Conservation (phyloP, 2,329 filamentous ascomycete species). For the Pseudopyrenochaeta lycopersici region DNA sequence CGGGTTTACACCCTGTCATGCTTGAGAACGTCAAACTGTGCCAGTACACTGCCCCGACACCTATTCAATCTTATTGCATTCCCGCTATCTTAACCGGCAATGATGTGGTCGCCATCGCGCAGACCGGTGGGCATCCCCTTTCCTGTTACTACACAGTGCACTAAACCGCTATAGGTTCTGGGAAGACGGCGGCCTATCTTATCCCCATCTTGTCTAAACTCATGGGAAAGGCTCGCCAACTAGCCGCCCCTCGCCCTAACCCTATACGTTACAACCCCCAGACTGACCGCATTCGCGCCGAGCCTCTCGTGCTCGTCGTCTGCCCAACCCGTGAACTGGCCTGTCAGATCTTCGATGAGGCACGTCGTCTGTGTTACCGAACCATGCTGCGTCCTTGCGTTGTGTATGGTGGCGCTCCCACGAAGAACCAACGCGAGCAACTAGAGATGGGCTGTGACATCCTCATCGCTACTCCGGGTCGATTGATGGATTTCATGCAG, state of each 20-base stretch:
- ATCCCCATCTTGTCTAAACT: slow-evolving; percentile 88
- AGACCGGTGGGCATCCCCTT: slow-evolving; percentile 76
- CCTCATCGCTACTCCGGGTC: slow-evolving; percentile 86
- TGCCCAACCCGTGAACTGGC: slow-evolving; percentile 89
- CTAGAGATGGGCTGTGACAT: slow-evolving; percentile 87
- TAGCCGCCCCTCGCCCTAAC: slow-evolving; percentile 80
- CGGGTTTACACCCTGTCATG: slow-evolving; percentile 87
- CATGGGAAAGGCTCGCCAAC: slow-evolving; percentile 94
- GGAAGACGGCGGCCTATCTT: slow-evolving; percentile 93
- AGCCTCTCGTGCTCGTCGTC: slow-evolving; percentile 87
- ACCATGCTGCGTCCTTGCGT: slow-evolving; percentile 94
- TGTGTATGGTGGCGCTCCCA: slow-evolving; percentile 83
- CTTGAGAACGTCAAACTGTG: slow-evolving; percentile 77
- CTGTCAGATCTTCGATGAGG: slow-evolving; percentile 94
- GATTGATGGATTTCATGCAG: slow-evolving; percentile 83
- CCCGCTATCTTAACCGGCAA: slow-evolving; percentile 79
- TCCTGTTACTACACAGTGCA: slow-evolving; percentile 1
- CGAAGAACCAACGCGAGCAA: slow-evolving; percentile 74
- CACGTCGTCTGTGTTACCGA: slow-evolving; percentile 90
- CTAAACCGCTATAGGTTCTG: slow-evolving; percentile 72
- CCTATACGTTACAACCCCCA: slow-evolving; percentile 63
- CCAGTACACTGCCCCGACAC: slow-evolving; percentile 77
- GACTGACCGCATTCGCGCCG: slow-evolving; percentile 70
- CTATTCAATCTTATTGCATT: slow-evolving; percentile 86
- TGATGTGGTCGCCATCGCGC: slow-evolving; percentile 88